Conservation (phyloP, 192 early-diverging fungal species). For the Entrophospora sp. region DNA sequence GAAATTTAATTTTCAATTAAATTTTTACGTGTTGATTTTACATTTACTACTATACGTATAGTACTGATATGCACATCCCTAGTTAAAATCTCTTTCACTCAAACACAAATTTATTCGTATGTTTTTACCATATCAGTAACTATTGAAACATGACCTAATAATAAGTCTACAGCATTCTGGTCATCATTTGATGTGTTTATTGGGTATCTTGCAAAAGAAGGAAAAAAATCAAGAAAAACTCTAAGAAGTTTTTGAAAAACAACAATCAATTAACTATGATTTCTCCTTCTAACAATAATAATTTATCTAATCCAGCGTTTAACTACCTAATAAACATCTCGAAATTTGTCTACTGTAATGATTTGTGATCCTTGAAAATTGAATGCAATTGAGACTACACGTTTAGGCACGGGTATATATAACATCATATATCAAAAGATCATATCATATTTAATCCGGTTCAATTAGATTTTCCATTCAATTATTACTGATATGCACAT, state of each 20-base stretch:
- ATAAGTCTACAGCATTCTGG: conserved; percentile 30
- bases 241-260: no score
- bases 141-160: conserved; percentile 93
- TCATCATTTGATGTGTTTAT: conserved; percentile 27
- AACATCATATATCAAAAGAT: neutral
- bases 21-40: no score
- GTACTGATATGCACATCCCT: no score
- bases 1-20: no score
- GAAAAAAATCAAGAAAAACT: no score
- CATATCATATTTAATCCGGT: neutral
- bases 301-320: no score
- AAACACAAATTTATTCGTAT: neutral
- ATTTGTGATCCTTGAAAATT: conserved; percentile 51
- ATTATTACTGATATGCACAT: no score
- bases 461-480: neutral
- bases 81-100: no score
- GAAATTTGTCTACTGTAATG: conserved; percentile 88
- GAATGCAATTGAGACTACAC: conserved; percentile 67
- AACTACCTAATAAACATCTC: conserved; percentile 79
- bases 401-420: conserved; percentile 51
- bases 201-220: conserved; percentile 24
- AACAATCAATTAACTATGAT: no score
- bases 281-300: no score
- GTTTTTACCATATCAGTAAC: conserved; percentile 69
- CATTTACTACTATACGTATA: no score